Conservation (phyloP, 2,329 filamentous ascomycete species). For the Pseudogymnoascus sp. region DNA sequence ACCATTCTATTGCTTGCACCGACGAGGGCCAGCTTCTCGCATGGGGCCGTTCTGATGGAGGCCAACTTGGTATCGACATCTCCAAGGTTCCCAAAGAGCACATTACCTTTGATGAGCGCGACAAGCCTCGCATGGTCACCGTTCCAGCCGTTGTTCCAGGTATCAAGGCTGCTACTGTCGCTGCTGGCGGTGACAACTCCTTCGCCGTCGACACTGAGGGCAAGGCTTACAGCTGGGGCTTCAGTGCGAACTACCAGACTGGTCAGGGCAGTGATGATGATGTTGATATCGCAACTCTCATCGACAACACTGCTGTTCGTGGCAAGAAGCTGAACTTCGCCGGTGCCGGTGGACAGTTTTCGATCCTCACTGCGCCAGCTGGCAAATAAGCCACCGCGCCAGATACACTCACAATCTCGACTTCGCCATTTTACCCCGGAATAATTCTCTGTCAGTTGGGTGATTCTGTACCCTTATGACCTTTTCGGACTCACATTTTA, state of each 20-base stretch:
- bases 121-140: conserved; percentile 63
- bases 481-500: not conserved
- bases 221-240: conserved; percentile 71
- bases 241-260: conserved; percentile 73
- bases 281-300: conserved; percentile 65
- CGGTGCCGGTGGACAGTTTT: conserved; percentile 85
- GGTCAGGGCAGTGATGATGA: conserved; percentile 74
- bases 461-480: not conserved
- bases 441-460: not conserved
- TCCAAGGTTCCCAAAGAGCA: conserved; percentile 49
- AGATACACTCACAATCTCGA: not conserved
- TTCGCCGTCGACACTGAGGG: conserved; percentile 64
- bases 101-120: conserved; percentile 56
- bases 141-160: conserved; percentile 54
- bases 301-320: conserved; percentile 77
- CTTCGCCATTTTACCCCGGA: not conserved
- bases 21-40: conserved; percentile 49
- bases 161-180: conserved; percentile 50
- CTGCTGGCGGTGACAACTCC: conserved; percentile 64
- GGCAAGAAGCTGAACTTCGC: conserved; percentile 68
- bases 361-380: conserved; percentile 47
- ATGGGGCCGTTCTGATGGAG: conserved; percentile 52
- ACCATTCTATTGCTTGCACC: conserved; percentile 65
- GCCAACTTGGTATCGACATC: conserved; percentile 51
- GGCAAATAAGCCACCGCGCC: not conserved